phyloP scores from a whole-genome alignment of 2,329 filamentous ascomycete species.

The Pseudogymnoascus sp. region DNA sequence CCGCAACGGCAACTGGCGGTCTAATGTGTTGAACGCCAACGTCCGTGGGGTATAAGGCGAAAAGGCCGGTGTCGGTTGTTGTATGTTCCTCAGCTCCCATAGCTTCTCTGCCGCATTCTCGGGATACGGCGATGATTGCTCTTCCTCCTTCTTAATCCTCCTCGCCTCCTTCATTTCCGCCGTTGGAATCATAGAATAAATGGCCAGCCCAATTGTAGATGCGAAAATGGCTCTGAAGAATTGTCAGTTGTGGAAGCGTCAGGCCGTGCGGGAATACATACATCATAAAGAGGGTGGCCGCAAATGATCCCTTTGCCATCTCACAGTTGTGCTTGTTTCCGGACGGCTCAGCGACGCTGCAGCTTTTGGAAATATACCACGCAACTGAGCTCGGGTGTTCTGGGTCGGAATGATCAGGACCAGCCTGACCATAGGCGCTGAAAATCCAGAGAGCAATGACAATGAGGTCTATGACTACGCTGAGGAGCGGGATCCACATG shows the following conservation, averaged over 20 bases:
- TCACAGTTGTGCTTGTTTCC: slow-evolving; percentile 50
- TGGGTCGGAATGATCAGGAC: slow-evolving; percentile 62
- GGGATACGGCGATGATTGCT: slow-evolving; percentile 27
- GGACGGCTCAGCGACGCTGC: slow-evolving; percentile 48
- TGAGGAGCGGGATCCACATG: slow-evolving; percentile 59
- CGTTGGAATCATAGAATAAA: slow-evolving; percentile 44
- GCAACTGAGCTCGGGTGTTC: slow-evolving; percentile 51
- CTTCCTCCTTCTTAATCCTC: slow-evolving; percentile 32
- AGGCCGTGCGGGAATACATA: slow-evolving; percentile 36
- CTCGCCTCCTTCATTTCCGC: slow-evolving; percentile 8
- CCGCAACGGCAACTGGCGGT: slow-evolving; percentile 47
- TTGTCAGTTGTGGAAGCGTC: slow-evolving; percentile 10
- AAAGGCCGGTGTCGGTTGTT: slow-evolving; percentile 28
- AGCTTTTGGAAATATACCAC: slow-evolving; percentile 70
- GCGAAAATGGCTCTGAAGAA: slow-evolving; percentile 48
- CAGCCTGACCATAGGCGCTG: slow-evolving; percentile 62
- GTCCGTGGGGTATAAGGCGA: slow-evolving; percentile 57
- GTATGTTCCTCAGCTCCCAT: slow-evolving; percentile 52
- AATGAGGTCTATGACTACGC: slow-evolving; percentile 46
- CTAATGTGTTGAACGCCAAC: slow-evolving; percentile 56
- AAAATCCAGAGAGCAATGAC: slow-evolving; percentile 55
- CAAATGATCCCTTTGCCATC: slow-evolving; percentile 61
- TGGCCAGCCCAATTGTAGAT: slow-evolving; percentile 47
- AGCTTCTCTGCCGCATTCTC: slow-evolving; percentile 36
- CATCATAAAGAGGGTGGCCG: slow-evolving; percentile 58